Percentiles rank a stretch among this genome's conserved stretches.
Evolutionary conservation across 1,139 yeast genomes (phyloP).

Genomic region (Geotrichum siamense): DNA sequence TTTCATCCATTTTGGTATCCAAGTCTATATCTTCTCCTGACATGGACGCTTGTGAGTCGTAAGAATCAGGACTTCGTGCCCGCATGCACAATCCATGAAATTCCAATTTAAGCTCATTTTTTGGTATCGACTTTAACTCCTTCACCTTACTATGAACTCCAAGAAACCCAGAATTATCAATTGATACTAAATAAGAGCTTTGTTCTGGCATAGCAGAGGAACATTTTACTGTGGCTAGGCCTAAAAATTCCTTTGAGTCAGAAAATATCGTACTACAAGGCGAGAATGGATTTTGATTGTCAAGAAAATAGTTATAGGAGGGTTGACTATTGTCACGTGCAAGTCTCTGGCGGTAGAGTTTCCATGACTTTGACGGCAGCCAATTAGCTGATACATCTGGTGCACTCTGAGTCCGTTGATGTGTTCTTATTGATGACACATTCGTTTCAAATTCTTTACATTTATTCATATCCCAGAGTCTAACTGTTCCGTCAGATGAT

Average conservation of each 20-base stretch:
- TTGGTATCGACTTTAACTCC: no score
- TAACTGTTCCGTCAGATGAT: slow-evolving; percentile 62
- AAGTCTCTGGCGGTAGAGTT: slow-evolving; percentile 29
- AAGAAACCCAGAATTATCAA: slow-evolving; percentile 29
- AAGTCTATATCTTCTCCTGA: slow-evolving; percentile 6
- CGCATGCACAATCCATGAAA: neutral
- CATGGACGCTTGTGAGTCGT: neutral
- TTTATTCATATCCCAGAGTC: slow-evolving; percentile 60
- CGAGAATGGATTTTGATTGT: slow-evolving; percentile 21
- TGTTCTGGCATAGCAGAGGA: neutral
- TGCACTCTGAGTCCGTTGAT: neutral
- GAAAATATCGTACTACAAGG: slow-evolving; percentile 29
- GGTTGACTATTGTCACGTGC: slow-evolving; percentile 28
- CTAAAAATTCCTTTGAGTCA: slow-evolving; percentile 29
- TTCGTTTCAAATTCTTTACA: slow-evolving; percentile 16
- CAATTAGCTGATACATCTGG: slow-evolving; percentile 22
- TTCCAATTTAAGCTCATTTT: neutral
- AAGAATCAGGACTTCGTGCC: neutral
- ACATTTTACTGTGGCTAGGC: slow-evolving; percentile 21
- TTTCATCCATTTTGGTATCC: slow-evolving; percentile 2
- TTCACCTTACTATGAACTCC: slow-evolving; percentile 25
- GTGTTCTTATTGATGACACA: neutral
- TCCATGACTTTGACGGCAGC: slow-evolving; percentile 31
- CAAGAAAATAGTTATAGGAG: slow-evolving; percentile 28
- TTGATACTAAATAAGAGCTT: slow-evolving; percentile 21